Evolutionary conservation across 2,329 filamentous ascomycete species (phyloP), one percentile per base, ranked within the genome.

Genomic region (Coniochaeta prunicola): DNA sequence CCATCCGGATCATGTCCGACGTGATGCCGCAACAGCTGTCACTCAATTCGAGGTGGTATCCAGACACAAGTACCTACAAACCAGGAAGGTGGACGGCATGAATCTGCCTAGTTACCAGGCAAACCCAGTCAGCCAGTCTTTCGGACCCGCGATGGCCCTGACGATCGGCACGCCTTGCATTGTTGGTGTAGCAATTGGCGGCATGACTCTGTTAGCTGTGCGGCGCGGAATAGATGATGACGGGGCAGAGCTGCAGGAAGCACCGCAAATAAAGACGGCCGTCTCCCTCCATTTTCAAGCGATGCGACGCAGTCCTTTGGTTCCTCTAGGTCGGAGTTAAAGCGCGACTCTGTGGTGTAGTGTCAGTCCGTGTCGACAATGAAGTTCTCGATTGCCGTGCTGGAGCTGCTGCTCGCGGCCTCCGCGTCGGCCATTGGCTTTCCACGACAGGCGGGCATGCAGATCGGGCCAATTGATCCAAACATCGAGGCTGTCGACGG

Each of bases 391-490:
- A 24, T 34, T 28, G 28, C 30, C 4, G 30, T 17, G 13, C 10
- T 34, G 53, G 30, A 34, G 53, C 30, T 55, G 2, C 53, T 55
- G 30, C 17, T 34, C 33, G 30, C 53, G 17, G 53, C 24, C 15
- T 15, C 53, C 2, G 53, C 33, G 17, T n/a, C 48, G 26, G 48
- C 48, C 48, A 53, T 53, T 12, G 26, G 48, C 13, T 33, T 33
- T 36, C 53, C 28, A 8, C 53, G 53, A 28, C 33, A 50, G 9
- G 54, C 60, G 7, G 55, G 50, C 34, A 26, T 30, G 38, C 60
- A 60, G 13, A 15, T 28, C 42, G 59, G 50, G 30, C 58, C 61
- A 2, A 40, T 50, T 13, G 61, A 55, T 8, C 53, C 53, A 6
- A 28, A 17, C n/a, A 36, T 33, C 30, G 53, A 33, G 4, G 45